Base-by-base conservation (phyloP, 805 yeast species). In the Sugiyamaella chiloensis region DNA sequence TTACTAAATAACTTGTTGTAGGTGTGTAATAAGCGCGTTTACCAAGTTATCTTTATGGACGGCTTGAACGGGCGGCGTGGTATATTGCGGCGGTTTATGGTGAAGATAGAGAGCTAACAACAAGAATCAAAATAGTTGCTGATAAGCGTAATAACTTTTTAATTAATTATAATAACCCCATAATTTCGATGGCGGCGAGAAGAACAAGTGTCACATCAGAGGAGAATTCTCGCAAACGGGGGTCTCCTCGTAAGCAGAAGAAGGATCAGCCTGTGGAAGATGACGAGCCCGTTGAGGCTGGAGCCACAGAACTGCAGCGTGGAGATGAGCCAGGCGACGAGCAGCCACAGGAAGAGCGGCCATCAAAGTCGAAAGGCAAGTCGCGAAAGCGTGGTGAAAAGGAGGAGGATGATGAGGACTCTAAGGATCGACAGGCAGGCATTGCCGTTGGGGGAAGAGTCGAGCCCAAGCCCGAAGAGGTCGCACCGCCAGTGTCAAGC, bases 1-100 rank as follows among this genome's bases (percentile, higher is more conserved):
- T n/a, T n/a, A n/a, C n/a, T n/a, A n/a, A n/a, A n/a, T n/a, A 26
- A 8, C 7, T 26, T 26, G 29, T 26, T 26, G 29, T 26, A 26
- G 11, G 11, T 11, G 9, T 26, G 29, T 11, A 26, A 26, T 26
- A 11, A 26, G 29, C 29, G 29, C 29, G 29, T 26, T 26, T 26
- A 26, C 29, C 29, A 7, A 11, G 11, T 11, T 4, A 14, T 5
- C 19, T 12, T 19, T n/a, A 14, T 12, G 37, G 37, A 21, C 37
- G 37, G 37, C 37, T 34, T 21, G 37, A 34, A 21, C 14, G 37
- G 37, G 21, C 21, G 21, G 21, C 16, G 37, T 11, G 16, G 37
- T 12, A 12, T 9, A 21, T 34, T 34, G 37, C 37, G 37, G 37
- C 37, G 37, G 37, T 34, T 34, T 34, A 34, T 34, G 37, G 37